These are phyloP conservation scores for Aureobasidium sp. DNA, from an alignment of 2,329 filamentous ascomycete genomes.

Conservation along the genomic window DNA sequence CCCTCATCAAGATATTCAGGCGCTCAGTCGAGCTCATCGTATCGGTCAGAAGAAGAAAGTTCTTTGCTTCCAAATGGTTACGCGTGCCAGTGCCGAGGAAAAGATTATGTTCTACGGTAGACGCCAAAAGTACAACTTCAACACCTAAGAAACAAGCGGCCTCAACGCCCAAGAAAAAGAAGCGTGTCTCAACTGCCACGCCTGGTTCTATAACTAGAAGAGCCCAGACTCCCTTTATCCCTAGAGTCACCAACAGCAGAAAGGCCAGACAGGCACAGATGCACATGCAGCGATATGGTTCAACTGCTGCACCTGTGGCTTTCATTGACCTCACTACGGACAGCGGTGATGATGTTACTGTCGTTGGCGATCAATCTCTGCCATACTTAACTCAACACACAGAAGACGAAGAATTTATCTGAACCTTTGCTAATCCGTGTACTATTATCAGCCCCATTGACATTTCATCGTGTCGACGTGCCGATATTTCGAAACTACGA, in stretches of 20 bases:
- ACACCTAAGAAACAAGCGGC: constrained; percentile 18
- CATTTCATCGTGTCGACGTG: constrained; percentile 28
- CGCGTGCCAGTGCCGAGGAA: constrained; percentile 89
- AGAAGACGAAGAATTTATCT: constrained; percentile 5
- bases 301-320: not conserved
- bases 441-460: constrained; percentile 7
- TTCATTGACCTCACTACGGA: constrained; percentile 22
- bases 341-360: constrained; percentile 3
- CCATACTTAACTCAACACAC: not conserved
- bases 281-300: constrained; percentile 13
- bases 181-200: not conserved
- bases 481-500: constrained; percentile 21
- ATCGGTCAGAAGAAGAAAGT: constrained; percentile 98
- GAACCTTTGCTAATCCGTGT: constrained; percentile 9
- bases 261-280: constrained; percentile 2
- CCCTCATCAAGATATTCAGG: constrained; percentile 97
- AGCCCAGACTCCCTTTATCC: not conserved
- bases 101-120: constrained; percentile 96
- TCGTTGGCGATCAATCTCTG: not conserved
- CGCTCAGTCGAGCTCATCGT: constrained; percentile 91
- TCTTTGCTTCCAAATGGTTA: constrained; percentile 95
- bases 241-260: not conserved
- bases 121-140: constrained; percentile 47
- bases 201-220: not conserved
- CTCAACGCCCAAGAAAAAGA: constrained; percentile 21